phyloP scores from a whole-genome alignment of 768 basidiomycete species.

The Hortiboletus flavorubellus region DNA sequence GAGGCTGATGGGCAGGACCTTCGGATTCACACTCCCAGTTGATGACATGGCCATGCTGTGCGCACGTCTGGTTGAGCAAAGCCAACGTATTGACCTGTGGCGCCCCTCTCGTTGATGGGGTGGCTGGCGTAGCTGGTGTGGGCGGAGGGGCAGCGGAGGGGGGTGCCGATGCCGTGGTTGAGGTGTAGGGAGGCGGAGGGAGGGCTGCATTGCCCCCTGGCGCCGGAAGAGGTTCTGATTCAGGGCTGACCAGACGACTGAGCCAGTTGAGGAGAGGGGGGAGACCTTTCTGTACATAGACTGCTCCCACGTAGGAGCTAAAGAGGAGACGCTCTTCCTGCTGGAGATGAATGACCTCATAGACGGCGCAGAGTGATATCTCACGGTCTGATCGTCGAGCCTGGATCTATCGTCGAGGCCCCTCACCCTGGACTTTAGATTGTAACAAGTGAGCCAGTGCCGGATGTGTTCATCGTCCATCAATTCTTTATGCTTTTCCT shows the following conservation, averaged over 20 bases:
- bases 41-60: constrained; percentile 43
- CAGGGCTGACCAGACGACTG: constrained; percentile 52
- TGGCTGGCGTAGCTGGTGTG: constrained; percentile 5
- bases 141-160: constrained; percentile 22
- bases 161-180: constrained; percentile 13
- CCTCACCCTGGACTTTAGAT: constrained; percentile 52
- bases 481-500: constrained; percentile 27
- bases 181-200: constrained; percentile 23
- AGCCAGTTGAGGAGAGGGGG: constrained; percentile 54
- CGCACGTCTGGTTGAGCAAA: constrained; percentile 51
- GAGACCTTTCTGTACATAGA: constrained; percentile 55
- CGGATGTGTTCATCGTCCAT: constrained; percentile 41
- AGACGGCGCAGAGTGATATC: no score
- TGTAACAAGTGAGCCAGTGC: constrained; percentile 50
- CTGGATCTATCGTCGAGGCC: constrained; percentile 36
- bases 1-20: constrained; percentile 54
- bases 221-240: constrained; percentile 22
- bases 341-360: no score
- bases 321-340: constrained; percentile 59
- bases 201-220: constrained; percentile 17
- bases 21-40: constrained; percentile 45
- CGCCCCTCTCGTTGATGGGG: constrained; percentile 13
- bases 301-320: constrained; percentile 62
- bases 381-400: constrained; percentile 31
- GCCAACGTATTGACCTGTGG: constrained; percentile 41